These are phyloP conservation scores for Hericium rajendrae DNA, from an alignment of 768 basidiomycete species.

Conservation along the genomic window DNA sequence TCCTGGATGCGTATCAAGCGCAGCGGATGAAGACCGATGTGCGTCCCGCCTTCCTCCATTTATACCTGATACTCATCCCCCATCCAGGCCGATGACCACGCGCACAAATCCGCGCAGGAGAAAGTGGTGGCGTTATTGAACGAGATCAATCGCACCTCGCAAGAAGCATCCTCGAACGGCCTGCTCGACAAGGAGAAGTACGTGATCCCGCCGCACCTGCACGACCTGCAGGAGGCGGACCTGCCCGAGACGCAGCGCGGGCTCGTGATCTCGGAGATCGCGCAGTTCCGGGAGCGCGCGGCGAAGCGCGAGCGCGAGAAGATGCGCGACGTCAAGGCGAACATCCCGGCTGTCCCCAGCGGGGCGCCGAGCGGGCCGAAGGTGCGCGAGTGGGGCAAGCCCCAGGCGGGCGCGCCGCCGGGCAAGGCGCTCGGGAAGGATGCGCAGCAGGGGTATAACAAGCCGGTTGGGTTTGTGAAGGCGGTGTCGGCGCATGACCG, in stretches of 20 bases:
- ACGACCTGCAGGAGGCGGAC: conserved; percentile 93
- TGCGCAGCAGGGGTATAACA: conserved; percentile 66
- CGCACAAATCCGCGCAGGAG: conserved; percentile 49
- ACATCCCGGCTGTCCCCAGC: conserved; percentile 46
- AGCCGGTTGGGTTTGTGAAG: conserved; percentile 79
- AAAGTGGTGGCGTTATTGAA: conserved; percentile 57
- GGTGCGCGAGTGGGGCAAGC: conserved; percentile 71
- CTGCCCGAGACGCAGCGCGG: conserved; percentile 90
- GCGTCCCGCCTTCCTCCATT: conserved; percentile 23
- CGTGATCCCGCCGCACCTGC: conserved; percentile 90
- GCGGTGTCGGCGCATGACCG: conserved; percentile 36
- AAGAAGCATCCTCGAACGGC: conserved; percentile 68
- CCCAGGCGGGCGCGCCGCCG: conserved; percentile 25
- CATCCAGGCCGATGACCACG: conserved; percentile 60
- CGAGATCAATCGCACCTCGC: conserved; percentile 63
- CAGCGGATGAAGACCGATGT: conserved; percentile 80
- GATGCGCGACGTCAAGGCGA: conserved; percentile 63
- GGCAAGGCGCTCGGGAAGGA: conserved; percentile 21
- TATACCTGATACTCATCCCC: conserved; percentile 3
- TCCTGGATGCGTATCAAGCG: conserved; percentile 77
- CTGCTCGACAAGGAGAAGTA: conserved; percentile 78
- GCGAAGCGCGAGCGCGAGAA: conserved; percentile 89
- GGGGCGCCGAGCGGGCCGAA: conserved; percentile 70
- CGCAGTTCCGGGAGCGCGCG: conserved; percentile 89
- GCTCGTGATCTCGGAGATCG: conserved; percentile 92